Percentiles rank a stretch among this genome's conserved stretches.
phyloP scores from a whole-genome alignment of 805 yeast species.

The Candida insectalens region DNA sequence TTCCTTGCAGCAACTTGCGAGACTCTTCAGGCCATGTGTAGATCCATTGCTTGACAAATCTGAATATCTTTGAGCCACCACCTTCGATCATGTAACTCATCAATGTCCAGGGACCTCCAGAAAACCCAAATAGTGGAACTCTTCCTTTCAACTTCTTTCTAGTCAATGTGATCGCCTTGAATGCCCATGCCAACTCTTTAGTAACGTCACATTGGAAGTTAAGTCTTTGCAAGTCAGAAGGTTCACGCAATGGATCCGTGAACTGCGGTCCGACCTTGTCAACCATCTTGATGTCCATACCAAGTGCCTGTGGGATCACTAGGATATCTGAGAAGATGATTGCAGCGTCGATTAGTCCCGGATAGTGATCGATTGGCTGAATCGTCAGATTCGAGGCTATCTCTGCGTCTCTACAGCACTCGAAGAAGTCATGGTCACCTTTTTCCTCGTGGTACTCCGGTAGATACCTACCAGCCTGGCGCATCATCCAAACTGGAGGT shows the following conservation, averaged over 20 bases:
- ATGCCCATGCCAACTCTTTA: constrained; percentile 87
- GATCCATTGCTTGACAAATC: constrained; percentile 89
- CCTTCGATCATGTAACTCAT: constrained; percentile 97
- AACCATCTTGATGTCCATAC: constrained; percentile 86
- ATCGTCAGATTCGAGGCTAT: constrained; percentile 90
- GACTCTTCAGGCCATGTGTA: constrained; percentile 68
- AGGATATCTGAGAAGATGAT: constrained; percentile 92
- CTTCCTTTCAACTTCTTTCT: constrained; percentile 77
- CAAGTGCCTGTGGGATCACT: constrained; percentile 97
- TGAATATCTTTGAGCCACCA: constrained; percentile 85
- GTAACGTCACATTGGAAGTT: constrained; percentile 56
- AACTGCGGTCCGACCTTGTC: constrained; percentile 94
- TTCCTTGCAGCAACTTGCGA: constrained; percentile 60
- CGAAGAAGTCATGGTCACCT: constrained; percentile 80
- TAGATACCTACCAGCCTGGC: constrained; percentile 93
- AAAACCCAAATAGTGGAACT: constrained; percentile 90
- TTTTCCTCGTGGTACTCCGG: constrained; percentile 91
- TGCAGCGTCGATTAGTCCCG: constrained; percentile 91
- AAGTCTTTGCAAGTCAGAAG: constrained; percentile 51
- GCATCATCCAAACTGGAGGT: constrained; percentile 97
- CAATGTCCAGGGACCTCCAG: constrained; percentile 98
- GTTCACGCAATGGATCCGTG: constrained; percentile 74
- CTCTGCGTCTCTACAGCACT: constrained; percentile 91
- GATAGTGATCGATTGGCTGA: constrained; percentile 86
- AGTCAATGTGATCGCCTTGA: constrained; percentile 87